Base-by-base conservation (phyloP, 2,329 filamentous ascomycete species). In the Penicillium paneum region DNA sequence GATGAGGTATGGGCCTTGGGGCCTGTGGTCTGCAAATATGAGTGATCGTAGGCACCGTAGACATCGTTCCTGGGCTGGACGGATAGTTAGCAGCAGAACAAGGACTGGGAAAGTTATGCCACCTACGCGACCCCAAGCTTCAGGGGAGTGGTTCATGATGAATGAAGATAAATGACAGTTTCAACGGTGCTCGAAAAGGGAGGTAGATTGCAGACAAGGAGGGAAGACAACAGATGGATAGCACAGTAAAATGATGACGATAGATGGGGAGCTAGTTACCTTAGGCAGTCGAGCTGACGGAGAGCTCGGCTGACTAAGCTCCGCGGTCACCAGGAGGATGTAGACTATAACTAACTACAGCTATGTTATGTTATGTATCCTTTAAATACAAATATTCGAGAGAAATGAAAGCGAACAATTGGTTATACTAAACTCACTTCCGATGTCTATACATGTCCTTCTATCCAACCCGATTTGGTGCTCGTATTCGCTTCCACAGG, bases 21-120 rank as follows among this genome's bases (percentile, higher is more conserved):
- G 50, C 80, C 82, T 24, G 78, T 69, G 48, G 76, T 79, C 67
- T 90, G 84, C 71, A 97, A 87, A 75, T 93, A 92, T 55, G 91
- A 90, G 70, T 82, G 79, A 78, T 97, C 90, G 77, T 99, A 99
- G 68, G 88, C 81, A 67, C 94, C 94, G 78, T 97, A 99, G 71
- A 97, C 82, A 76, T 99, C 94, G 77, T 99, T 90, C 83, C 94
- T 88, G 72, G 94, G 94, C 94, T 99, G 57, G 21, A 43, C 49
- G 69, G 59, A 51, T 56, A 54, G 68, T 79, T 73, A 79, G 75
- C 49, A 48, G 57, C 15, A 51, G 28, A 43, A 24, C 28, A 46
- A 54, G 38, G 41, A 21, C n/a, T 28, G 39, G 38, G 52, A 49
- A 49, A 57, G 49, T 52, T 54, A 59, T 57, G 60, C 31, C 43